Evolutionary conservation across 768 basidiomycete genomes (phyloP), one percentile per base, ranked within the genome.

Genomic region (Boletus subparvulus): DNA sequence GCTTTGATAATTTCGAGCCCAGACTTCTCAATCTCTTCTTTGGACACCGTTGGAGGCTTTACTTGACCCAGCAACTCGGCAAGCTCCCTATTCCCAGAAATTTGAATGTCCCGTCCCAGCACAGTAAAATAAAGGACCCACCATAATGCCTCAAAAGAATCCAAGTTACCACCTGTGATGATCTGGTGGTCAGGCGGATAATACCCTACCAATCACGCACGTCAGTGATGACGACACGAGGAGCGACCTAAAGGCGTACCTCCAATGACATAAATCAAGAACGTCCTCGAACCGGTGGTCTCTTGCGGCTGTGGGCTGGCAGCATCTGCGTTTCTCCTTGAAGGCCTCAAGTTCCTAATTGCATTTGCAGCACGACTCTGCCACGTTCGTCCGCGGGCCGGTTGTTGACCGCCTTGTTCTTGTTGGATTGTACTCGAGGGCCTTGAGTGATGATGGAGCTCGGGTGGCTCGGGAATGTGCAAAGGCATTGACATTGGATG

Each of bases 181-280:
- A 98, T 87, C 49, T 85, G 90, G 69, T 96, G 94, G 63, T 91
- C 86, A 14, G 90, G 87, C 1, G 93, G 92, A 68, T 96, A 97
- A 66, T 94, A 92, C n/a, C 94, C 94, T 90, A 59, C 19, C 39
- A 43, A 55, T 36, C 11, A 46, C 33, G 50, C 35, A 45, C 33
- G 55, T 61, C 47, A 62, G 43, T 49, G 26, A 51, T 16, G 40
- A 51, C 14, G 2, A 12, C 17, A 36, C 24, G 3, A 39, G 21
- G 16, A 33, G 26, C 5, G 10, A 43, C 14, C 17, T 5, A 47
- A 36, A 50, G 47, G 71, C 80, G 48, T 59, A 84, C 88, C 89
- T 49, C 90, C 90, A 68, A 92, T 90, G 58, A 95, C 92, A 73
- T 92, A 94, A 54, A 95, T 93, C 71, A 94, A 77, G 73, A 94